phyloP scores from a whole-genome alignment of 2,329 filamentous ascomycete genomes.

The Alternaria alternata region DNA sequence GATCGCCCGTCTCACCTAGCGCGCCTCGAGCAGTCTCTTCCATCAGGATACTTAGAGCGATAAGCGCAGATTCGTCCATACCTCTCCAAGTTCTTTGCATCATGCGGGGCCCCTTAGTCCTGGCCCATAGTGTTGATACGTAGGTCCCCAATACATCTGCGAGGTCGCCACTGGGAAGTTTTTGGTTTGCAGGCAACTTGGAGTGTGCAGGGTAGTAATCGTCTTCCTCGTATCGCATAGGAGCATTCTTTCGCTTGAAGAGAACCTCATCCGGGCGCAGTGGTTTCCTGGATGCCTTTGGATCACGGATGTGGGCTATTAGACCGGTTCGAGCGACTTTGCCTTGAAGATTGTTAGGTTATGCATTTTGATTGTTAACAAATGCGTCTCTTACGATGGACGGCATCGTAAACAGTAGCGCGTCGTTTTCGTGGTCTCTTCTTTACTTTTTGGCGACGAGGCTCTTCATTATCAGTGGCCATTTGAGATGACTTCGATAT shows the following conservation, averaged over 20 bases:
- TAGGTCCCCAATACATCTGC: slow-evolving; percentile 75
- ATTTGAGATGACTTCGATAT: slow-evolving; percentile 11
- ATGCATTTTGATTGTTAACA: not conserved
- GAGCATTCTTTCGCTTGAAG: slow-evolving; percentile 71
- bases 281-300: slow-evolving; percentile 46
- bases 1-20: slow-evolving; percentile 71
- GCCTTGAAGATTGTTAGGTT: slow-evolving; percentile 12
- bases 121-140: slow-evolving; percentile 69
- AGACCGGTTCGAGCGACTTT: slow-evolving; percentile 35
- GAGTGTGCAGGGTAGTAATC: slow-evolving; percentile 76
- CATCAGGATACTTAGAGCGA: slow-evolving; percentile 77
- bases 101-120: slow-evolving; percentile 23
- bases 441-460: not conserved
- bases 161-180: slow-evolving; percentile 73
- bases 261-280: slow-evolving; percentile 75
- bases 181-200: slow-evolving; percentile 58
- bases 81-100: slow-evolving; percentile 60
- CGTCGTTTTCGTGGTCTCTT: slow-evolving; percentile 39
- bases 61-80: slow-evolving; percentile 80
- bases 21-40: slow-evolving; percentile 72
- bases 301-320: slow-evolving; percentile 56
- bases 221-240: slow-evolving; percentile 72
- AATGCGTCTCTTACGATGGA: slow-evolving; percentile 63
- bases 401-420: slow-evolving; percentile 75
- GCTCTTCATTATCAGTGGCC: not conserved